Percentiles rank a stretch among this genome's conserved stretches.
Conservation (phyloP, 1,284 basidiomycete genomes). For the Mycosarcoma maydis region DNA sequence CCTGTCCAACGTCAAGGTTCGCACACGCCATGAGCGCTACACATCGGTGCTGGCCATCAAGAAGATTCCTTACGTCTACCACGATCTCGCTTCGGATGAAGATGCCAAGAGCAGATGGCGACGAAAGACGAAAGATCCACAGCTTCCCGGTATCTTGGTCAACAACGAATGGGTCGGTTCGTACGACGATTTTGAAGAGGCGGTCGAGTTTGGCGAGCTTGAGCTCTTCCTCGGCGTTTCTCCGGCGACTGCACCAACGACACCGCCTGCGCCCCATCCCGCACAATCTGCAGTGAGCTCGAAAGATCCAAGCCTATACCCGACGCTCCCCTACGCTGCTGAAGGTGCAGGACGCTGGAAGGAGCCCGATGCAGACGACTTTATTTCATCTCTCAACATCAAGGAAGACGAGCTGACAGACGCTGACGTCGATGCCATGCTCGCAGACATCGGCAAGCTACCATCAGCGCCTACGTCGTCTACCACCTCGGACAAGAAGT, state of each 20-base stretch:
- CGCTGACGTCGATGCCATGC: constrained; percentile 50
- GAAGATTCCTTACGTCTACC: constrained; percentile 63
- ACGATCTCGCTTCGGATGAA: constrained; percentile 64
- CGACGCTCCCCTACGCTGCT: constrained; percentile 43
- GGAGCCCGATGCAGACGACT: constrained; percentile 55
- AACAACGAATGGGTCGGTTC: constrained; percentile 66
- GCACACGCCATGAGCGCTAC: constrained; percentile 63
- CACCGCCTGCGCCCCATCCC: constrained; percentile 29
- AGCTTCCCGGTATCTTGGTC: constrained; percentile 63
- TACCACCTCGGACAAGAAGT: constrained; percentile 18
- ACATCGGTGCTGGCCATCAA: constrained; percentile 57
- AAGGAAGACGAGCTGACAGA: constrained; percentile 52
- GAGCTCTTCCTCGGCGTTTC: constrained; percentile 57
- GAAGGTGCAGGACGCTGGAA: constrained; percentile 48
- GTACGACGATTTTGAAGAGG: constrained; percentile 65
- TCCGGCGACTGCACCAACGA: constrained; percentile 4
- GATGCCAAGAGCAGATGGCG: constrained; percentile 65
- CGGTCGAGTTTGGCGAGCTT: constrained; percentile 65
- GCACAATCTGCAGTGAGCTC: constrained; percentile 41
- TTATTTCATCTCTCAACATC: constrained; percentile 56
- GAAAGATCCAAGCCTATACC: constrained; percentile 48
- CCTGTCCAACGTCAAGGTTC: constrained; percentile 61
- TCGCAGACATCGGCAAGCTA: constrained; percentile 31
- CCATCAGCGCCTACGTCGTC: constrained; percentile 8
- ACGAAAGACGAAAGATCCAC: constrained; percentile 58